These are phyloP conservation scores for Voacanga thouarsii DNA, from an alignment of 257 asterid genomes.

Conservation along the genomic window DNA sequence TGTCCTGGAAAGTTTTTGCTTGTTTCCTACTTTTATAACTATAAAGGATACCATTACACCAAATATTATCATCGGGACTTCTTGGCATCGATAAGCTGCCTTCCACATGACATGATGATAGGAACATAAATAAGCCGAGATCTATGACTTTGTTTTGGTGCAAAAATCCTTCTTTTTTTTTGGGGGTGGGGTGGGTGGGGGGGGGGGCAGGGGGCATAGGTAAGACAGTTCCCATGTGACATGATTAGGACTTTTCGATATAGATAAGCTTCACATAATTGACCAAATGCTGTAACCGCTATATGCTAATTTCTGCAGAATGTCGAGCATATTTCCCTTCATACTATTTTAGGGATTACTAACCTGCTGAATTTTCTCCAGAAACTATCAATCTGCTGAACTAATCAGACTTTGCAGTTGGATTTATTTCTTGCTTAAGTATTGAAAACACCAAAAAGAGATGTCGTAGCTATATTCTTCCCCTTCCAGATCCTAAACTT, in stretches of 20 bases:
- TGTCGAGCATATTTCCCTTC: background rate
- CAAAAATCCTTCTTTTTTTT: no score
- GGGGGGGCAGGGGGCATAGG: no score
- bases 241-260: background rate
- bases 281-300: background rate
- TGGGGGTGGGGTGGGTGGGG: no score
- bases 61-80: background rate
- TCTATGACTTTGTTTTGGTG: background rate
- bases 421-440: background rate
- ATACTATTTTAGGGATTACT: background rate
- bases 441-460: background rate
- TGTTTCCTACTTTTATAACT: background rate
- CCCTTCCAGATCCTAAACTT: background rate
- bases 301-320: background rate
- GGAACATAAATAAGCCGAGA: background rate
- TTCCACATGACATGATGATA: background rate
- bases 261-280: background rate
- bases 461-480: background rate
- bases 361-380: background rate
- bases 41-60: background rate
- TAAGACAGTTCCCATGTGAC: background rate
- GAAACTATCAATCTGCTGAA: background rate
- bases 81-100: background rate
- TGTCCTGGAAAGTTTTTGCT: background rate
- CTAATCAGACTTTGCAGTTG: background rate